Conservation (phyloP, 169 alveolate genomes). For the Ichthyophthirius multifiliis region DNA sequence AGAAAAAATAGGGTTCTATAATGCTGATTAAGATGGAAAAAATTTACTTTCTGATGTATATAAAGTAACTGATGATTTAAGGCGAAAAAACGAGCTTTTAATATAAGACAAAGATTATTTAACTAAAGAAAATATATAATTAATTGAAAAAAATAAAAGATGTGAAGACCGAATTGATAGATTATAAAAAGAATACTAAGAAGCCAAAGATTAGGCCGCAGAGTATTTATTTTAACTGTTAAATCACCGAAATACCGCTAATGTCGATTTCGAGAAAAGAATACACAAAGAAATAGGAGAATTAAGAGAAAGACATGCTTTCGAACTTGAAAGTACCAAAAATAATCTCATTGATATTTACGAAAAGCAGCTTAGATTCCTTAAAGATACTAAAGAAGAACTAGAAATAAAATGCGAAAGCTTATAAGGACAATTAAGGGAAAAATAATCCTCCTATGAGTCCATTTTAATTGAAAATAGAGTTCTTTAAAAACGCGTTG, state of each 20-base stretch:
- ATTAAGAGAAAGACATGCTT: constrained; percentile 59
- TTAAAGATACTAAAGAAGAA: constrained; percentile 71
- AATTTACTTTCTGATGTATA: constrained; percentile 33
- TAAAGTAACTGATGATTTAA: constrained; percentile 43
- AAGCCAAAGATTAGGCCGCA: constrained; percentile 61
- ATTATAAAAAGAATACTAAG: constrained; percentile 59
- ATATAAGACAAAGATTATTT: constrained; percentile 68
- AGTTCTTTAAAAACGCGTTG: constrained; percentile 49
- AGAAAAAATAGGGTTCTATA: constrained; percentile 44
- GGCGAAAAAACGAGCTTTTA: constrained; percentile 63
- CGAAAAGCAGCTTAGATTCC: constrained; percentile 50
- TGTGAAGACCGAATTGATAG: constrained; percentile 75
- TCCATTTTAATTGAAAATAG: constrained; percentile 61
- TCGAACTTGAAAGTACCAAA: constrained; percentile 58
- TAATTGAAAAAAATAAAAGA: constrained; percentile 60
- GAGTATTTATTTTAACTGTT: constrained; percentile 61
- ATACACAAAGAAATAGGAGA: constrained; percentile 59
- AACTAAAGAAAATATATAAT: constrained; percentile 55
- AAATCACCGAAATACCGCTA: constrained; percentile 51
- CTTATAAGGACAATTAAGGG: constrained; percentile 54
- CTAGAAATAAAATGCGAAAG: constrained; percentile 43
- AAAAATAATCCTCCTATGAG: constrained; percentile 63
- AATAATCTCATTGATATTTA: constrained; percentile 60
- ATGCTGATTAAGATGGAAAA: constrained; percentile 39
- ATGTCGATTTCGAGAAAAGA: constrained; percentile 43